phyloP scores from a whole-genome alignment of 352 stramenopile genomes.

The Pythium utonaiense region DNA sequence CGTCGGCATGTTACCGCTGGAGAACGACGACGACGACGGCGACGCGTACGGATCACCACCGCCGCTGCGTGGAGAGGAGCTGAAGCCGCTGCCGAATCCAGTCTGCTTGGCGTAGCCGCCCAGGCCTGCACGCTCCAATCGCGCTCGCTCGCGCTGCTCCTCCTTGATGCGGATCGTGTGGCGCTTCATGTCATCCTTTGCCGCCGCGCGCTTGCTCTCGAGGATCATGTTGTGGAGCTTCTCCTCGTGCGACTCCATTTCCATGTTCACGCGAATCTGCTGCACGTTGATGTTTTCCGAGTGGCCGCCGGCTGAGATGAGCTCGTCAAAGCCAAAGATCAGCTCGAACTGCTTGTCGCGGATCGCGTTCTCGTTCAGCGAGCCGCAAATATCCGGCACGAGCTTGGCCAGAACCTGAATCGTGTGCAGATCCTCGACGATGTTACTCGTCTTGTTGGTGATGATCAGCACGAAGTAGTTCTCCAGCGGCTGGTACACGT shows the following conservation, averaged over 20 bases:
- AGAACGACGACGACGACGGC: conserved; percentile 27
- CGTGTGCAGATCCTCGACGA: conserved; percentile 98
- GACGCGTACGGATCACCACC: conserved; percentile 31
- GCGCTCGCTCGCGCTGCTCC: conserved; percentile 79
- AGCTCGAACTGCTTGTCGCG: conserved; percentile 98
- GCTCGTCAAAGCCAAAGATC: conserved; percentile 99
- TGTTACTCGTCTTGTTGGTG: conserved; percentile 99
- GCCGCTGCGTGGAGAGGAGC: conserved; percentile 55
- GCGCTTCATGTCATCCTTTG: conserved; percentile 89
- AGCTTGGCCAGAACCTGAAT: conserved; percentile 97
- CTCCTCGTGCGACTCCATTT: conserved; percentile 99
- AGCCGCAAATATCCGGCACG: conserved; percentile 93
- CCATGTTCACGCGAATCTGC: conserved; percentile 96
- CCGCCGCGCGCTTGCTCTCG: conserved; percentile 91
- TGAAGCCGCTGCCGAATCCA: conserved; percentile 75
- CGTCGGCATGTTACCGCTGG: conserved; percentile 32
- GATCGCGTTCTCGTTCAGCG: conserved; percentile 92
- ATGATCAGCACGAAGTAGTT: conserved; percentile 98
- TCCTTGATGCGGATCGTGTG: conserved; percentile 86
- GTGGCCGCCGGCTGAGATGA: conserved; percentile 96
- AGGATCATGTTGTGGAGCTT: conserved; percentile 98
- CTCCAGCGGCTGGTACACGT: conserved; percentile 99
- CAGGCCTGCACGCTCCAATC: conserved; percentile 69
- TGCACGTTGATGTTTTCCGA: conserved; percentile 94
- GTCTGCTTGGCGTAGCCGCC: conserved; percentile 53